Percentiles rank a stretch among this genome's conserved stretches.
Conservation (phyloP, 176 grass and related monocot genomes). For the Aegilops umbellulata region DNA sequence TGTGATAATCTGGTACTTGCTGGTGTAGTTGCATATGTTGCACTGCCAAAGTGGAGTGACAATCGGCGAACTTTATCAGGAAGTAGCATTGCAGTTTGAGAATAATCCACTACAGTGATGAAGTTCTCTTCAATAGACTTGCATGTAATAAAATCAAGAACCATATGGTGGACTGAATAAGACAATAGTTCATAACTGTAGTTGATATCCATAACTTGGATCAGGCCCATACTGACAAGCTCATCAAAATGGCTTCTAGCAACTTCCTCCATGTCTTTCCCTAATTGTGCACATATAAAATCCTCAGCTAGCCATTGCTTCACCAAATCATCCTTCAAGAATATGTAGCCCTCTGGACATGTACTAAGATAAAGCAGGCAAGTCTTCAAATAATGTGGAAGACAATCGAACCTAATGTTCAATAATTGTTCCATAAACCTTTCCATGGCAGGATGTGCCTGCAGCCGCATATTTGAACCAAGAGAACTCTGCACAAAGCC, state of each 20-base stretch:
- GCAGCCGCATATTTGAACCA: neutral
- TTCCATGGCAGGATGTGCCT: neutral
- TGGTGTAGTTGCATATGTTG: neutral
- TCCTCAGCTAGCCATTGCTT: neutral
- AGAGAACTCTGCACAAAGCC: neutral
- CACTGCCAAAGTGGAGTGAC: neutral
- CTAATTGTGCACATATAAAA: neutral
- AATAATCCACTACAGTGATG: neutral
- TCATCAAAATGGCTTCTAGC: neutral
- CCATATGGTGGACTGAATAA: neutral
- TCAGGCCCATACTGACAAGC: neutral
- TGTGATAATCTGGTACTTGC: neutral
- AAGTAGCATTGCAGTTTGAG: neutral
- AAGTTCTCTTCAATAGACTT: neutral
- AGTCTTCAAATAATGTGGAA: neutral
- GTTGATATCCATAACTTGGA: neutral
- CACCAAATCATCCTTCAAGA: conserved; percentile 7
- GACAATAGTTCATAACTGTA: neutral
- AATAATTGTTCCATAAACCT: neutral
- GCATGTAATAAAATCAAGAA: neutral
- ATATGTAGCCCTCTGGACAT: neutral
- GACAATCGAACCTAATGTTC: neutral
- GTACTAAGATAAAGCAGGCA: neutral
- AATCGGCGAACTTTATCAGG: neutral
- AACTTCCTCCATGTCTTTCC: conserved; percentile 2